These are phyloP conservation scores for Termitomyces sp. DNA, from an alignment of 768 basidiomycete genomes.

Conservation along the genomic window DNA sequence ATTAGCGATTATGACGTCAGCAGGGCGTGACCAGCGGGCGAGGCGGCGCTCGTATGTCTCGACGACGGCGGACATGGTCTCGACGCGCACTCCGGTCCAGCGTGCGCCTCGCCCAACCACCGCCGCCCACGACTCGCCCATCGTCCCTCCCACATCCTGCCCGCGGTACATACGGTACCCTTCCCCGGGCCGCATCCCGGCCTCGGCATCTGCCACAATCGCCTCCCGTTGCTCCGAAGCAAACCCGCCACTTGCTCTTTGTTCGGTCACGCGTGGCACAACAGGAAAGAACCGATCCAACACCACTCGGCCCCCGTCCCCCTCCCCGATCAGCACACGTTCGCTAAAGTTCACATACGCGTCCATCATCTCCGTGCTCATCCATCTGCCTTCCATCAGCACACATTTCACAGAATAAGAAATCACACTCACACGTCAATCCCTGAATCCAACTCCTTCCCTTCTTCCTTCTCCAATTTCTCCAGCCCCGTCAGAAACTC, in stretches of 20 bases:
- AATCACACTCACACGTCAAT: conserved; percentile 39
- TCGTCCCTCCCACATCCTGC: conserved; percentile 60
- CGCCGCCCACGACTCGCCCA: conserved; percentile 45
- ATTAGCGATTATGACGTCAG: conserved; percentile 9
- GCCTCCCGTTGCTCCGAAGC: conserved; percentile 7
- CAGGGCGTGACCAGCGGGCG: conserved; percentile 30
- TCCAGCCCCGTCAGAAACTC: conserved; percentile 45
- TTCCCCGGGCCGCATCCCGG: conserved; percentile 47
- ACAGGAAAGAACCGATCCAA: conserved; percentile 42
- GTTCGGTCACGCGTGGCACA: conserved; percentile 5
- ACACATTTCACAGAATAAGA: neutral
- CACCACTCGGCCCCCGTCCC: conserved; percentile 24
- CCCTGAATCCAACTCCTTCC: conserved; percentile 38
- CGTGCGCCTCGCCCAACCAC: conserved; percentile 49
- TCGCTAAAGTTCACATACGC: conserved; percentile 66
- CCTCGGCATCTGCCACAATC: conserved; percentile 4
- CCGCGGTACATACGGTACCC: conserved; percentile 60
- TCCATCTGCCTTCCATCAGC: conserved; percentile 36
- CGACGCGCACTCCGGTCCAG: conserved; percentile 52
- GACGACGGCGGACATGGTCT: conserved; percentile 51
- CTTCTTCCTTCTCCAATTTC: conserved; percentile 27
- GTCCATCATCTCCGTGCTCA: conserved; percentile 50
- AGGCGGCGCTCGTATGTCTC: conserved; percentile 67
- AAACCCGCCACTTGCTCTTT: neutral
- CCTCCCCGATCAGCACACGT: conserved; percentile 38